These are phyloP conservation scores for Phytopythium litorale DNA, from an alignment of 352 stramenopile genomes.

Conservation along the genomic window DNA sequence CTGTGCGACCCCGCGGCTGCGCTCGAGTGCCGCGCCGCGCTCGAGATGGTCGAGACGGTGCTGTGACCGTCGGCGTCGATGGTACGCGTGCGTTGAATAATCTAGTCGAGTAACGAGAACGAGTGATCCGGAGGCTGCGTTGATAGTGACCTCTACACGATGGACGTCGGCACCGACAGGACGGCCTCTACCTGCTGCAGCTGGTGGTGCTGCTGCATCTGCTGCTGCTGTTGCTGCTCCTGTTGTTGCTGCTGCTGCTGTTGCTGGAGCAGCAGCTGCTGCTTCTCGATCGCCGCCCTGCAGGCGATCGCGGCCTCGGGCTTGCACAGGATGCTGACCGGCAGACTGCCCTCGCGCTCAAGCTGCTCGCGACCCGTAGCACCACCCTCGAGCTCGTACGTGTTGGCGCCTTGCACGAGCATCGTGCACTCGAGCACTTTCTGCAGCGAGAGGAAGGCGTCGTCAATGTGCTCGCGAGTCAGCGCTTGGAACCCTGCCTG, in stretches of 20 bases:
- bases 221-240: not conserved
- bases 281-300: constrained; percentile 7
- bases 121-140: not conserved
- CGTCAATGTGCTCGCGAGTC: constrained; percentile 26
- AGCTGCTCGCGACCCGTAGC: constrained; percentile 25
- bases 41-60: constrained; percentile 10
- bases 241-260: constrained; percentile 4
- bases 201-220: not conserved
- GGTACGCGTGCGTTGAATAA: not conserved
- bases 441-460: constrained; percentile 36
- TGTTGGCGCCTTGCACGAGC: constrained; percentile 38
- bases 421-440: constrained; percentile 43
- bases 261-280: constrained; percentile 4
- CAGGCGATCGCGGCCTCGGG: constrained; percentile 26
- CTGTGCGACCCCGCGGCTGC: constrained; percentile 26
- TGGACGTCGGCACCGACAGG: not conserved
- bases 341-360: constrained; percentile 30
- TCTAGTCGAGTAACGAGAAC: not conserved
- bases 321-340: constrained; percentile 33
- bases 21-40: constrained; percentile 15
- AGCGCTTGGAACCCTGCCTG: constrained; percentile 22
- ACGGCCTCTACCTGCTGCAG: not conserved
- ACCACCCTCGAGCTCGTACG: constrained; percentile 25
- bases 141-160: not conserved
- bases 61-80: not conserved